Base-by-base conservation (phyloP, 164 flowering plant genomes). In the Liriodendron chinense region DNA sequence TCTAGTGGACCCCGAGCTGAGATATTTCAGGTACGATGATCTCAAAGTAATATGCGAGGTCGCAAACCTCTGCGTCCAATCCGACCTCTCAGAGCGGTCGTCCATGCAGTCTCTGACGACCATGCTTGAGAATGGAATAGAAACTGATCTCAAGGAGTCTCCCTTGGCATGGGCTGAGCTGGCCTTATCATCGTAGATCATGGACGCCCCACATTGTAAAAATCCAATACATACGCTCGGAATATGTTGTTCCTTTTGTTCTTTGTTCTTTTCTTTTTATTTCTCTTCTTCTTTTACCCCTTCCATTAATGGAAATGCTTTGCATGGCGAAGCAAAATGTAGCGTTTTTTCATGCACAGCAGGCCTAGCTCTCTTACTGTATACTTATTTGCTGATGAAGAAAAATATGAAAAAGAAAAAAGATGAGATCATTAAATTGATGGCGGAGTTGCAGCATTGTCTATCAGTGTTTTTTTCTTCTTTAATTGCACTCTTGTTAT, bases 111-210 rank as follows among this genome's bases (percentile, higher is more conserved):
- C 86, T 24, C 10, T 95, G n/a, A 83, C 85, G 81, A 43, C 82
- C 48, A 78, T 85, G 81, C 74, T 95, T 76, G 99, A 95, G 83
- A 88, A 76, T 77, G 78, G 83, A 68, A 87, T 95, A 8, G 91
- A 92, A 72, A 84, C 86, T 3, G 92, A 91, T 71, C 87, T 95
- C 16, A 86, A 83, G 78, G 84, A 90, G 48, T 92, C 98, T 73
- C 88, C 97, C 66, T 80, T 95, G 84, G 99, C 98, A 9, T 95
- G 99, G 98, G 99, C 96, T 16, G 98, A 95, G 82, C 89, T 95
- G 57, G 97, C 96, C 7, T 87, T 95, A 68, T 85, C 93, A 16
- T 87, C 96, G 0, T 91, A 75, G 81, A 69, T 49, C 10, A 63
- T 62, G 62, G 67, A 84, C 68, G 70, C 83, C 78, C 80, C 80